Conservation (phyloP, 306 rosid genomes). For the Casuarina glauca region DNA sequence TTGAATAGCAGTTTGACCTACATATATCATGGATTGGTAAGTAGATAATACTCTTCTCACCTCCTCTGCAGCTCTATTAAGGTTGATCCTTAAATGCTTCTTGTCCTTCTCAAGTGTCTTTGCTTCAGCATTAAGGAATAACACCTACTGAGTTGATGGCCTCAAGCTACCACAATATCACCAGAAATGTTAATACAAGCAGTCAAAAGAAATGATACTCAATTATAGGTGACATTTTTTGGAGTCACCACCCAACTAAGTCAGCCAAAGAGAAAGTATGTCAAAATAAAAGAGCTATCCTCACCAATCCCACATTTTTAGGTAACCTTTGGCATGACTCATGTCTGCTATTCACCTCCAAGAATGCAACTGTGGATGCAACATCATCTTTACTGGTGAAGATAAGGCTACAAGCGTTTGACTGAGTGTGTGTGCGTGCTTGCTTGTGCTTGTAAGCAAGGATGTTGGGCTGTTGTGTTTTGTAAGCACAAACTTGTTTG, state of each 20-base stretch:
- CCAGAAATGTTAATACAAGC: not conserved
- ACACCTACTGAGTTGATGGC: conserved; percentile 58
- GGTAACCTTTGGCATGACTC: conserved; percentile 59
- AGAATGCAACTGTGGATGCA: conserved; percentile 51
- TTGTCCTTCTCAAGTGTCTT: conserved; percentile 73
- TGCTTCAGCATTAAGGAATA: conserved; percentile 64
- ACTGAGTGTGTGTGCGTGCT: too few species aligned
- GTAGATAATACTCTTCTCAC: conserved; percentile 40
- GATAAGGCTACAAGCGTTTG: too few species aligned
- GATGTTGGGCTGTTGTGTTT: too few species aligned
- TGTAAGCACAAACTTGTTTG: too few species aligned
- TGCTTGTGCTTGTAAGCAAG: too few species aligned
- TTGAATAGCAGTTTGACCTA: conserved; percentile 77
- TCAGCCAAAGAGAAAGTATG: not conserved
- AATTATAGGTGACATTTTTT: conserved; percentile 1
- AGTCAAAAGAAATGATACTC: conserved; percentile 14
- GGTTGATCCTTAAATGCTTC: conserved; percentile 75
- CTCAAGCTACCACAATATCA: conserved; percentile 53
- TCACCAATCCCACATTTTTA: conserved; percentile 76
- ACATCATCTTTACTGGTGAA: conserved; percentile 40
- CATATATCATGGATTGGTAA: conserved; percentile 18
- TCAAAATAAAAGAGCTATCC: conserved; percentile 12
- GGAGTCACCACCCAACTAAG: conserved; percentile 2
- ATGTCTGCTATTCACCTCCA: conserved; percentile 56
- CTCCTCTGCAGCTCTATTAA: conserved; percentile 88